Evolutionary conservation across 129 eudicot genomes (phyloP), one percentile per base, ranked within the genome.

Genomic region (Scalesia atractyloides): DNA sequence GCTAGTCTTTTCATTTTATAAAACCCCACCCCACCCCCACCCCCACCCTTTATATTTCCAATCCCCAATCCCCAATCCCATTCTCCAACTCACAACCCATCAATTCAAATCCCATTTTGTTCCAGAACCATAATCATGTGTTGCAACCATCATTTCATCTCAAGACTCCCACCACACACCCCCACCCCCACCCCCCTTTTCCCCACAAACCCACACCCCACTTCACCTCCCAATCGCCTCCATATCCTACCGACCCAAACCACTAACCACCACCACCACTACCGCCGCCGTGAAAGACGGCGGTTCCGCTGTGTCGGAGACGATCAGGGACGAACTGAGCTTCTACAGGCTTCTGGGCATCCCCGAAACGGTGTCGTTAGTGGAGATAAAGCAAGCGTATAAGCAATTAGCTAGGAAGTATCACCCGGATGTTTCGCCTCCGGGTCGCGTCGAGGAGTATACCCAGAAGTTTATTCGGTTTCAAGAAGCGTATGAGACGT

Each of bases 401-500:
- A 90, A 90, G 80, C 90, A 87, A 63, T 77, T 93, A 7, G 98
- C 98, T 1, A 71, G 97, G 26, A 90, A 87, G 82, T 93, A 93
- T 72, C 98, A 93, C 68, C 98, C 98, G n/a, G 98, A 93, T 66
- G 97, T 93, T 13, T 93, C 97, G 18, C 98, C 98, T 0, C 98
- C 98, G 82, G 98, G 65, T 68, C 84, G 85, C 84, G 86, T 84
- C 30, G 82, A 86, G 72, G 98, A 90, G 80, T 76, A 93, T 63
- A 93, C 97, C 1, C 82, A 86, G 82, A 73, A 83, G 82, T 93
- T 93, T 77, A 93, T 93, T 78, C 82, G 78, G 83, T 96, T 93
- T 0, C 98, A 93, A 67, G 97, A 93, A 75, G 98, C 98, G 6
- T 93, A 93, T 73, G 92, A 93, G 77, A 90, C 90, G 48, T 48